These are phyloP conservation scores for Incumbomyces delicatus DNA, from an alignment of 2,329 filamentous ascomycete genomes.

Conservation along the genomic window DNA sequence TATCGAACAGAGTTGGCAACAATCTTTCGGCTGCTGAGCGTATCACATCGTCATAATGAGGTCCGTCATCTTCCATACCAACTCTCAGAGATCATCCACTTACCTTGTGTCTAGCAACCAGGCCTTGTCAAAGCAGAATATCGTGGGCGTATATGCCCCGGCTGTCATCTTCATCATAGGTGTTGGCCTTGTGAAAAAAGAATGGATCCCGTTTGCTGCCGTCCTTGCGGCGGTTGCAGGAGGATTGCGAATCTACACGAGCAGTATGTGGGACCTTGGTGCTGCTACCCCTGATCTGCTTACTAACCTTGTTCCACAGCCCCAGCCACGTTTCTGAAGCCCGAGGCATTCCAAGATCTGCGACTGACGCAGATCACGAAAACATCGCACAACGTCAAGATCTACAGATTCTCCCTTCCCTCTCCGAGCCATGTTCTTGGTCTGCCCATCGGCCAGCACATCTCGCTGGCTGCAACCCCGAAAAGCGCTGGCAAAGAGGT, in stretches of 20 bases:
- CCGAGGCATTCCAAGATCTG: constrained; percentile 80
- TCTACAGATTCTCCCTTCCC: constrained; percentile 91
- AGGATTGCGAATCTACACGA: constrained; percentile 60
- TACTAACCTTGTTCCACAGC: not conserved
- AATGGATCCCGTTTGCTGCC: constrained; percentile 64
- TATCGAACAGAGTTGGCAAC: no score
- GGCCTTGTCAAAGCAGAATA: constrained; percentile 40
- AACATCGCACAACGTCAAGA: constrained; percentile 95
- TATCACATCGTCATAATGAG: not conserved
- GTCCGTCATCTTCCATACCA: not conserved
- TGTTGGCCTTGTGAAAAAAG: constrained; percentile 65
- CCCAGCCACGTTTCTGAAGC: constrained; percentile 54
- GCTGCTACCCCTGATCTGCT: not conserved
- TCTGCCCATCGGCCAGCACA: constrained; percentile 96
- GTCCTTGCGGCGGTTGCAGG: constrained; percentile 57
- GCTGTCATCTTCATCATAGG: constrained; percentile 69
- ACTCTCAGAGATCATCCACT: no score
- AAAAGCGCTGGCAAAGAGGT: constrained; percentile 72
- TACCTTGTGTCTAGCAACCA: constrained; percentile 7
- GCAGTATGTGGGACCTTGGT: constrained; percentile 39
- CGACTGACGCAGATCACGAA: constrained; percentile 89
- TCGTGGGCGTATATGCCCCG: constrained; percentile 76
- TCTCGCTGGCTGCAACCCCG: constrained; percentile 79
- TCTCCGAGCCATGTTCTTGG: constrained; percentile 71
- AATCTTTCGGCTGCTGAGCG: no score